Evolutionary conservation across 768 basidiomycete genomes (phyloP).

Genomic region (Termitomyces sp.): DNA sequence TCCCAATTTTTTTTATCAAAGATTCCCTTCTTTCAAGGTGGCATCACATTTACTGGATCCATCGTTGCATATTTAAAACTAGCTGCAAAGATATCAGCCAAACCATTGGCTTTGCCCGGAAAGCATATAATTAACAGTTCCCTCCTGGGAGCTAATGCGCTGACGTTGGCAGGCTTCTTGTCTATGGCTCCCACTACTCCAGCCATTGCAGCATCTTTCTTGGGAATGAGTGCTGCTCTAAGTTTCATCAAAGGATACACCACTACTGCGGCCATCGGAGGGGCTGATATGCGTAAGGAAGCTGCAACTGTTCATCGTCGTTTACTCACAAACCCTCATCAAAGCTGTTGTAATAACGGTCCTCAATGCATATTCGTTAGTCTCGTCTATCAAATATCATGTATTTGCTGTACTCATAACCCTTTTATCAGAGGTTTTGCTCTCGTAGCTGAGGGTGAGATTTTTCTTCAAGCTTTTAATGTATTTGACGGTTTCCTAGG

Average conservation of each 20-base stretch:
- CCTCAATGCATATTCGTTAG: slow-evolving; percentile 78
- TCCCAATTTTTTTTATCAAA: background rate
- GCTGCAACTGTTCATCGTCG: background rate
- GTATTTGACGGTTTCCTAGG: slow-evolving; percentile 30
- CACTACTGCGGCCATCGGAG: slow-evolving; percentile 87
- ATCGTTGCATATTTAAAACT: slow-evolving; percentile 88
- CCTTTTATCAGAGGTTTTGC: slow-evolving; percentile 58
- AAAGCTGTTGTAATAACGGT: slow-evolving; percentile 88
- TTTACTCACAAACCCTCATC: slow-evolving; percentile 8
- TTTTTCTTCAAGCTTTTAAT: background rate
- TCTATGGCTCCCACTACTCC: slow-evolving; percentile 66
- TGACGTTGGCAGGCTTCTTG: slow-evolving; percentile 76
- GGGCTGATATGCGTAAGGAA: slow-evolving; percentile 86
- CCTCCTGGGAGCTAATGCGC: slow-evolving; percentile 66
- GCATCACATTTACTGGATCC: slow-evolving; percentile 86
- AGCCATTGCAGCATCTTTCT: slow-evolving; percentile 70
- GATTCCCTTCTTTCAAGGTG: slow-evolving; percentile 36
- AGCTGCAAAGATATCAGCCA: slow-evolving; percentile 76
- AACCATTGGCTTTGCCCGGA: slow-evolving; percentile 66
- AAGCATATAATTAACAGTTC: slow-evolving; percentile 72
- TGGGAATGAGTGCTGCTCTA: slow-evolving; percentile 65
- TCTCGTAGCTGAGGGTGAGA: slow-evolving; percentile 75
- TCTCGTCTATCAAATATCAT: background rate
- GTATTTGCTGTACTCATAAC: background rate
- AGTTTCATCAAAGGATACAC: slow-evolving; percentile 87